These are phyloP conservation scores for Phanerodontia chrysosporium DNA, from an alignment of 768 basidiomycete species.

Conservation along the genomic window DNA sequence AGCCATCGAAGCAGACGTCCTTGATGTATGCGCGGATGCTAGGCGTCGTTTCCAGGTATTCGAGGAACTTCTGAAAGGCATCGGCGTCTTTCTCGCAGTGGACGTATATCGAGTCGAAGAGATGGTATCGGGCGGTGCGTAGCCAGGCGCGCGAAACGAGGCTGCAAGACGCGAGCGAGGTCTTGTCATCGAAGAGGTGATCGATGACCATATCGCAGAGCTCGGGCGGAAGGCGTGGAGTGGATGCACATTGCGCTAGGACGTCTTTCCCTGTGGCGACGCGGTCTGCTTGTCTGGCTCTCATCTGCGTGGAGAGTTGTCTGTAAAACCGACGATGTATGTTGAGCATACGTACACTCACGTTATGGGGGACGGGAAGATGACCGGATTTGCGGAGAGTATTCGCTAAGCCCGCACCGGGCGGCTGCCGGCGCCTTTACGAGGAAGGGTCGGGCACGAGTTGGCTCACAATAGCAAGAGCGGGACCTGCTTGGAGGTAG, in stretches of 20 bases:
- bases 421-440: background rate
- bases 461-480: background rate
- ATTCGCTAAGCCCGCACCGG: background rate
- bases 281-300: background rate
- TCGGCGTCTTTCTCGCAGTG: background rate
- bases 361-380: background rate
- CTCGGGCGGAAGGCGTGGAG: constrained; percentile 4
- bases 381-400: background rate
- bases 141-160: constrained; percentile 7
- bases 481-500: background rate
- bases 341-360: background rate
- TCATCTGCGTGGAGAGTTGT: background rate
- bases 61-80: constrained; percentile 3
- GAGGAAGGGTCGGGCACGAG: background rate
- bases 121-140: constrained; percentile 6
- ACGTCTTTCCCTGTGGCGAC: background rate
- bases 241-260: background rate
- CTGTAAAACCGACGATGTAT: too few relatives aligned
- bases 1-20: constrained; percentile 8
- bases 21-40: constrained; percentile 5
- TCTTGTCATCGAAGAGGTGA: constrained; percentile 2
- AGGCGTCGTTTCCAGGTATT: background rate
- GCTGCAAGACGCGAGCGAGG: background rate
- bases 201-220: constrained; percentile 12
- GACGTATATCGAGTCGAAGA: constrained; percentile 6